A percentile compares a stretch with the other conserved stretches of the same genome.
phyloP scores from a whole-genome alignment of 2,329 filamentous ascomycete species.

The Pseudogymnoascus sp. region DNA sequence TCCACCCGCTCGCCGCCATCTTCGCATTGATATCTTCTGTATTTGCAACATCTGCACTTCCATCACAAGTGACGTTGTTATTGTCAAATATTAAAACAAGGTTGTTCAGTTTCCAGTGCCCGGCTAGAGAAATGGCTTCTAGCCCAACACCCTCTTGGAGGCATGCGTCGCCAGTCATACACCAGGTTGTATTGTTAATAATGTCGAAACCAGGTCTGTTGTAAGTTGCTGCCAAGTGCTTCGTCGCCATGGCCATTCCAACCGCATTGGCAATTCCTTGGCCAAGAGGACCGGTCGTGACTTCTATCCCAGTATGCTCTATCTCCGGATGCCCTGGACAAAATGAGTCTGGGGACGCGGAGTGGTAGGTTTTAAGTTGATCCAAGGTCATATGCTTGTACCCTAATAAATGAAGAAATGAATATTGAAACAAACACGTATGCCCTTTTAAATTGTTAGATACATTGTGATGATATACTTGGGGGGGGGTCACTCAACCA shows the following conservation, averaged over 20 bases:
- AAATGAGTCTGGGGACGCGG: neutral
- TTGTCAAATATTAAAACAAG: conserved; percentile 42
- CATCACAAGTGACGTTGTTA: conserved; percentile 42
- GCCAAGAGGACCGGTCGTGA: conserved; percentile 45
- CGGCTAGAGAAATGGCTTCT: conserved; percentile 38
- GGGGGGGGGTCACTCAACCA: neutral
- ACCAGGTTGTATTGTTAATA: conserved; percentile 38
- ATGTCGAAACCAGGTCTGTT: conserved; percentile 36
- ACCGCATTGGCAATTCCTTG: conserved; percentile 16
- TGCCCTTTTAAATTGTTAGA: neutral
- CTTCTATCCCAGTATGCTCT: conserved; percentile 27
- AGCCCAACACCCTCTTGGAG: conserved; percentile 40
- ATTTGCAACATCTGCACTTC: conserved; percentile 37
- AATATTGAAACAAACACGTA: neutral
- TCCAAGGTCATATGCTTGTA: neutral
- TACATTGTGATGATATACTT: no score
- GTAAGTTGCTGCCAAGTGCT: conserved; percentile 37
- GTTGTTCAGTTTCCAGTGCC: conserved; percentile 36
- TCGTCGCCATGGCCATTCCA: conserved; percentile 37
- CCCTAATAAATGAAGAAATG: neutral
- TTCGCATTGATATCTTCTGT: conserved; percentile 41
- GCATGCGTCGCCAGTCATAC: conserved; percentile 41
- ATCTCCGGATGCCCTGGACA: neutral
- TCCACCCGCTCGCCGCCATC: conserved; percentile 39
- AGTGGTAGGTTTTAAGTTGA: neutral